Evolutionary conservation across 352 stramenopile species (phyloP).

Genomic region (Globisporangium spiculum): DNA sequence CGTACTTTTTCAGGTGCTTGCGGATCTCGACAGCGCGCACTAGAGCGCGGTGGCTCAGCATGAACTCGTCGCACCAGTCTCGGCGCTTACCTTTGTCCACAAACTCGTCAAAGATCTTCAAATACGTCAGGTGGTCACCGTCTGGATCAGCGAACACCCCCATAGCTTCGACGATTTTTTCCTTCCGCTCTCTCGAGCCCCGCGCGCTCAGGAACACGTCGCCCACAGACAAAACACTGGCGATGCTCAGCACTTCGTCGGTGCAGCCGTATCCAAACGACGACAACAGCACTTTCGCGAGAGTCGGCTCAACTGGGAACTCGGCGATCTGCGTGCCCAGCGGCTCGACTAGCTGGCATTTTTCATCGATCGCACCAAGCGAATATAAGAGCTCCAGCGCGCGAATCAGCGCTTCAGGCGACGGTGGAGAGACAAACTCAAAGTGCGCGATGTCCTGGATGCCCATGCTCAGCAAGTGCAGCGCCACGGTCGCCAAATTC

Average conservation of each 20-base stretch:
- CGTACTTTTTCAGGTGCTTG: conserved; percentile 62
- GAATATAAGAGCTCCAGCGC: conserved; percentile 71
- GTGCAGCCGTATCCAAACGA: conserved; percentile 82
- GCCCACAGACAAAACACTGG: conserved; percentile 94
- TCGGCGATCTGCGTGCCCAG: conserved; percentile 95
- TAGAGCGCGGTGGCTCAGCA: conserved; percentile 57
- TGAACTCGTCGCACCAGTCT: conserved; percentile 75
- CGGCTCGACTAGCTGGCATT: conserved; percentile 59
- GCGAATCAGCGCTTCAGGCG: conserved; percentile 64
- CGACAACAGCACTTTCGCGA: conserved; percentile 69
- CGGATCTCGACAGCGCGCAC: conserved; percentile 64
- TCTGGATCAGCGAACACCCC: conserved; percentile 62
- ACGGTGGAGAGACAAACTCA: conserved; percentile 78
- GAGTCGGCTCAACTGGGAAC: conserved; percentile 95
- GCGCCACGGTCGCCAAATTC: conserved; percentile 60
- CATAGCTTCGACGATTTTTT: conserved; percentile 66
- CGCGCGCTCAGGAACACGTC: conserved; percentile 68
- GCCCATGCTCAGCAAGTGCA: conserved; percentile 83
- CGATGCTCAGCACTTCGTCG: conserved; percentile 93
- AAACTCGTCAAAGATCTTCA: conserved; percentile 74
- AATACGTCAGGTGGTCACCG: conserved; percentile 69
- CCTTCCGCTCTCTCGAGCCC: conserved; percentile 62
- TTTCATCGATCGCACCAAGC: conserved; percentile 55
- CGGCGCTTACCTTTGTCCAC: conserved; percentile 55
- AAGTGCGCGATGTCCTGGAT: conserved; percentile 85